Evolutionary conservation across 164 flowering plant species (phyloP), one percentile per base, ranked within the genome.

Genomic region (Nymphaea thermarum): DNA sequence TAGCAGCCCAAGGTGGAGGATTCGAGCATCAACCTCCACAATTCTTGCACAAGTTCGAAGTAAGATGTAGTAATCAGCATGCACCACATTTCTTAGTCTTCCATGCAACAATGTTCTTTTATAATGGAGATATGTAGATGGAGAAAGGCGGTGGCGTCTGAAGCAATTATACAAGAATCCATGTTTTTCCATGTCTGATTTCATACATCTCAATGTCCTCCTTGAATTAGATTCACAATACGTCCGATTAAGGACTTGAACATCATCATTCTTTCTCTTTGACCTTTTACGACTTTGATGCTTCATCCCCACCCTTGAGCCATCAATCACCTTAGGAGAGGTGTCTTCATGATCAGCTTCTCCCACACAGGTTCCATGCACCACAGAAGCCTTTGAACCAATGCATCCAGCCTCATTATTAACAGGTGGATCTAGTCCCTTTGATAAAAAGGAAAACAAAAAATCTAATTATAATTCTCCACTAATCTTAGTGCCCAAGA

Each of bases 1-100:
- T 73, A 84, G 60, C 5, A 85, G 89, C 15, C 82, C 91, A 16
- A 65, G 60, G 72, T 91, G 94, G 94, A 93, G 82, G 43, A 64
- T 68, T 70, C 89, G 83, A 51, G 78, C 61, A 68, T 89, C 96
- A 61, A 89, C 85, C 70, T 83, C 79, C 3, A 80, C 96, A 67
- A 79, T 80, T 65, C 70, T 80, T 8, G 97, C 96, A 80, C 91
- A 91, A 55, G 84, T 81, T 25, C 91, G 90, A 71, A 93, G 90
- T 76, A 93, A 66, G 47, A 91, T 84, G 77, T 91, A 93, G 67
- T 89, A 89, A 82, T 93, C 98, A 10, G 90, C 97, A 83, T 91
- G 93, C 0, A 85, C 89, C 64, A 78, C 89, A 67, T 87, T 87
- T 11, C 74, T 53, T 15, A 71, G 72, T n/a, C 77, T 69, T 25